These are phyloP conservation scores for Suillus decipiens DNA, from an alignment of 768 basidiomycete genomes.

Conservation along the genomic window DNA sequence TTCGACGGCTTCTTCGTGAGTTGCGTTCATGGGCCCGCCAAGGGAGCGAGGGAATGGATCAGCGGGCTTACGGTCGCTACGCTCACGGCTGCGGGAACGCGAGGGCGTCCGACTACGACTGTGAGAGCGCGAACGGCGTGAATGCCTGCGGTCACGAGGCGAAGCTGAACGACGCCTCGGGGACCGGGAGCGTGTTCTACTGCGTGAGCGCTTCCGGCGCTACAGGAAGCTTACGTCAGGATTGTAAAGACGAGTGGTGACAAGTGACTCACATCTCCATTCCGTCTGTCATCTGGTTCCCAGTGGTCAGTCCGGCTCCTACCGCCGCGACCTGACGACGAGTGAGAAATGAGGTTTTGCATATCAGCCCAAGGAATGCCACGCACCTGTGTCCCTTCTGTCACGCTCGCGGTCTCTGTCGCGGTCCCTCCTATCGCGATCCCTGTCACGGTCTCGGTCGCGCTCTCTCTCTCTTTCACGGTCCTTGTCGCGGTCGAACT, in stretches of 20 bases:
- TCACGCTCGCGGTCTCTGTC: slow-evolving; percentile 48
- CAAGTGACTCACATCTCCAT: slow-evolving; percentile 58
- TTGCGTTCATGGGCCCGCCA: slow-evolving; percentile 87
- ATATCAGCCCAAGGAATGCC: slow-evolving; percentile 2
- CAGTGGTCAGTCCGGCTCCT: slow-evolving; percentile 64
- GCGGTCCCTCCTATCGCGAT: slow-evolving; percentile 45
- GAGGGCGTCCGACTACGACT: slow-evolving; percentile 61
- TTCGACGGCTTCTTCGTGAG: slow-evolving; percentile 91
- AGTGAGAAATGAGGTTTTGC: slow-evolving; percentile 7
- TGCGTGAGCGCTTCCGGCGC: slow-evolving; percentile 72
- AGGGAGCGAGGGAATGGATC: slow-evolving; percentile 79
- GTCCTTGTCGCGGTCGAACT: slow-evolving; percentile 35
- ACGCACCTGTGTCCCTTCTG: slow-evolving; percentile 60
- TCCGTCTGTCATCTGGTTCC: slow-evolving; percentile 81
- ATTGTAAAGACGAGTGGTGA: background rate
- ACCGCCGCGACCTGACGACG: slow-evolving; percentile 42
- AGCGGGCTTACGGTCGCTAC: slow-evolving; percentile 58
- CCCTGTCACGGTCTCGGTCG: slow-evolving; percentile 45
- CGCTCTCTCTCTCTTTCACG: slow-evolving; percentile 44
- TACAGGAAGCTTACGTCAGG: slow-evolving; percentile 23
- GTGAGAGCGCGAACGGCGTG: slow-evolving; percentile 61
- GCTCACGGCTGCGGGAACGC: slow-evolving; percentile 57
- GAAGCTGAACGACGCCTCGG: slow-evolving; percentile 65
- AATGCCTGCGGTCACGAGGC: slow-evolving; percentile 55
- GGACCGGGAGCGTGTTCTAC: slow-evolving; percentile 67